Base-by-base conservation (phyloP, 2,329 filamentous ascomycete species). In the Bimuria novae-zelandiae region DNA sequence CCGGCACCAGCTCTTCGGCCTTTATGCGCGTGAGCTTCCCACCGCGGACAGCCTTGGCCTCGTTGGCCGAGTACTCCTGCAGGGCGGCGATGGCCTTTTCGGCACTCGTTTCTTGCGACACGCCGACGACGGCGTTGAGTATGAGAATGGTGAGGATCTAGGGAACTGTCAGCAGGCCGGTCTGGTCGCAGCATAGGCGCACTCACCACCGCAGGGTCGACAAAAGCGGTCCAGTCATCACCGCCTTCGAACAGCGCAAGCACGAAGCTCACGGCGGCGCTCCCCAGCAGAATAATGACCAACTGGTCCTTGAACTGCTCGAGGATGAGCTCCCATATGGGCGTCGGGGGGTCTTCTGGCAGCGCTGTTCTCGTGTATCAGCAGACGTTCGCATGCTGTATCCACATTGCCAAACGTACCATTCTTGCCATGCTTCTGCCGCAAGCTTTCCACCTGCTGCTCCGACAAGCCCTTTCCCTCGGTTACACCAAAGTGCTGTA, bases 271-370 rank as follows among this genome's bases (percentile, higher is more conserved):
- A 99, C 88, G 17, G 89, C 91, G 10, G 94, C 94, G 32, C 93
- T 97, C 49, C 86, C 94, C 44, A 99, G 84, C 19, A 99, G 82
- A 65, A 99, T 99, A 49, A 99, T 84, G 63, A 99, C 94, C 42
- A 99, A 85, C 76, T 99, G 94, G 73, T 99, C 94, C 77, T 99
- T 97, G 83, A 99, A 99, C 75, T 99, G 94, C 78, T 99, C 94
- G 54, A 99, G 83, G 51, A 99, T 90, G 59, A 99, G 87, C 77
- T 97, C 85, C 94, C 93, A 99, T 42, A 99, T 75, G 33, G 94
- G 94, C 27, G 94, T 99, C 3, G 94, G 92, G 49, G 94, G 94
- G 61, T 99, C 94, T 79, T 99, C 94, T 40, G 85, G 83, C 51
- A 90, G 81, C 51, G 87, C 87, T 90, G 58, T 61, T 45, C 22